Base-by-base conservation (phyloP, 2,329 filamentous ascomycete species). In the Didymella glomerata region DNA sequence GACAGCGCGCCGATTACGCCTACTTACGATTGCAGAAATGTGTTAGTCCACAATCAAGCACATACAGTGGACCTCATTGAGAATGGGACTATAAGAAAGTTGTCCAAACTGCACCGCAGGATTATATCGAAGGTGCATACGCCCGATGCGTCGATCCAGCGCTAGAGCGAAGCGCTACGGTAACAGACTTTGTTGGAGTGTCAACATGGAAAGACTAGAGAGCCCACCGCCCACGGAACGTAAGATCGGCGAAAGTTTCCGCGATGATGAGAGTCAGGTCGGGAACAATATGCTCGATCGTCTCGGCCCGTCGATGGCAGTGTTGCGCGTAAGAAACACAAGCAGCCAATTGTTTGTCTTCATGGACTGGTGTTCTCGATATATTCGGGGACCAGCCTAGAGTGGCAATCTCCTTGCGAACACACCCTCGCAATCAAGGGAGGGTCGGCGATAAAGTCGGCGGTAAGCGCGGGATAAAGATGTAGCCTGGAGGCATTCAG, bases 111-210 rank as follows among this genome's bases (percentile, higher is more conserved):
- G 60, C 66, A 10, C 57, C 77, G 55, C 64, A 70, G 18, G 67
- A 70, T 14, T 68, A 69, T 11, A 65, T 77, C 9, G 76, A 78
- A 65, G 81, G 81, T 4, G 80, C 79, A 50, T 85, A 85, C 65
- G 78, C 80, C 46, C 84, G 84, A 62, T 85, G 85, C 54, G 80
- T 82, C 2, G 83, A 85, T 69, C 78, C 81, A 0, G 77, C 74
- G 32, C 69, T 85, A 54, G 77, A 78, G 28, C 71, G 74, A 8
- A 71, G 78, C 3, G 77, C 76, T n/a, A 78, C 3, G 77, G 76
- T n/a, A 78, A 80, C 62, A 65, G 77, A 50, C 71, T 79, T 58
- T 85, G 85, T 65, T 85, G 80, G 72, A 73, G 78, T 2, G 65
- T 65, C 0, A 79, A 78, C 44, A 71, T 76, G 38, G 54, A 63